A percentile compares a stretch with the other conserved stretches of the same genome.
phyloP scores from a whole-genome alignment of 768 basidiomycete species.

The Tylopilus rubrobrunneus region DNA sequence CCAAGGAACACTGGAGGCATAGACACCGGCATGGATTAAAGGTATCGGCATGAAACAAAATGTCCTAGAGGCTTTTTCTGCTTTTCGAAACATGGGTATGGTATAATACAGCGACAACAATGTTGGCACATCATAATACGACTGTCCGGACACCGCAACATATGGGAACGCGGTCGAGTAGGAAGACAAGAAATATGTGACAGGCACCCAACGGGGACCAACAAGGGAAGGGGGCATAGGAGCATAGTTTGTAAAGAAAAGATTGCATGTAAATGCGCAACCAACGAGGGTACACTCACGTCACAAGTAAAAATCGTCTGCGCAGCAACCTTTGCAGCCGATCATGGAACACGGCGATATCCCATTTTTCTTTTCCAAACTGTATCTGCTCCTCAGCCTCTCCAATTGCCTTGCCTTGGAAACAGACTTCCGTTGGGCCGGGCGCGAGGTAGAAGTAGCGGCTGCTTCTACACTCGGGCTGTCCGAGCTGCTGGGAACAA shows the following conservation, averaged over 20 bases:
- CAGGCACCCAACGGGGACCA: constrained; percentile 7
- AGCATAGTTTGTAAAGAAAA: constrained; percentile 12
- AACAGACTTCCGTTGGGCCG: constrained; percentile 42
- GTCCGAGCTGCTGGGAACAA: constrained; percentile 17
- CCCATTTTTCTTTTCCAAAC: constrained; percentile 30
- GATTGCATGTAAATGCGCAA: constrained; percentile 1
- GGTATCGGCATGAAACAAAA: constrained; percentile 27
- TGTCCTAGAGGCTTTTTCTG: constrained; percentile 15
- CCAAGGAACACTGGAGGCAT: constrained; percentile 2
- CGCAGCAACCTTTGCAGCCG: constrained; percentile 28
- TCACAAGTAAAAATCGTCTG: constrained; percentile 26
- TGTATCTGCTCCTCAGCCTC: constrained; percentile 55
- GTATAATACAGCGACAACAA: constrained; percentile 31
- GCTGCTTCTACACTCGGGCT: constrained; percentile 5
- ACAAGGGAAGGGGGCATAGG: constrained; percentile 18
- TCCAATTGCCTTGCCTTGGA: constrained; percentile 65
- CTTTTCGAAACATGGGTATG: constrained; percentile 11
- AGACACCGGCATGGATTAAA: constrained; percentile 24
- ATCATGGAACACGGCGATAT: constrained; percentile 20
- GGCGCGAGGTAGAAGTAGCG: constrained; percentile 8
- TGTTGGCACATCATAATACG: constrained; percentile 23
- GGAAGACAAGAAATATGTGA: constrained; percentile 19
- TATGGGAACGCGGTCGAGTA: neutral
- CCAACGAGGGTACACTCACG: constrained; percentile 15
- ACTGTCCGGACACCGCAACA: constrained; percentile 3